Evolutionary conservation across 2,329 filamentous ascomycete genomes (phyloP), one percentile per base, ranked within the genome.

Genomic region (Botrytis galanthina): DNA sequence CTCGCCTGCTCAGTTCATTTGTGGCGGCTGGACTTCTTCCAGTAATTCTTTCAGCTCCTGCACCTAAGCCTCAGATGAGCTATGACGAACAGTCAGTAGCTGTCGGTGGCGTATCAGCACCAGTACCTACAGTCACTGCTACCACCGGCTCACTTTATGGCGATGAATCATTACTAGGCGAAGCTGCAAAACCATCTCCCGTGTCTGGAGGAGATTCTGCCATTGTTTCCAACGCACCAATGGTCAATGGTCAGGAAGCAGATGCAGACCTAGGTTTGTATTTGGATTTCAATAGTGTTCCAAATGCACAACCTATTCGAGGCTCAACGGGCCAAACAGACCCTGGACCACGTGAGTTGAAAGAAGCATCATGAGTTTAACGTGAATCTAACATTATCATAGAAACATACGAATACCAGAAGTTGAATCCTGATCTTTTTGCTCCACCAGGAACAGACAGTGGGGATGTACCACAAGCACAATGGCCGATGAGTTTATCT

Each of bases 401-500:
- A 69, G 83, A 81, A 32, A 86, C 85, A 3, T 83, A 83, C 62
- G 81, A 82, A 57, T 86, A 89, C 69, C 85, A 89, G 77, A 85
- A 83, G 75, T 81, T 87, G 32, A 88, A 89, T 75, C 85, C 86
- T 9, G 87, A 90, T 75, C 80, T 85, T 26, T 85, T 84, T 57
- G 87, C 87, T 1, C 86, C 87, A 0, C 88, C 88, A 0, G 84
- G 82, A 0, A 88, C 87, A 0, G 88, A 90, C 76, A 77, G 82
- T 74, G 84, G 87, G 74, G 75, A 84, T 76, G 80, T 86, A 1
- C 80, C 83, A 6, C 83, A 87, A 63, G 83, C 84, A 3, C 83
- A 85, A 80, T 90, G 88, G 87, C 86, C 87, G 0, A 81, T 90
- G 75, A 86, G 86, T 71, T 80, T 89, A 26, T 84, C 83, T 46